Base-by-base conservation (phyloP, 2,329 filamentous ascomycete genomes). In the Cercospora janseana region DNA sequence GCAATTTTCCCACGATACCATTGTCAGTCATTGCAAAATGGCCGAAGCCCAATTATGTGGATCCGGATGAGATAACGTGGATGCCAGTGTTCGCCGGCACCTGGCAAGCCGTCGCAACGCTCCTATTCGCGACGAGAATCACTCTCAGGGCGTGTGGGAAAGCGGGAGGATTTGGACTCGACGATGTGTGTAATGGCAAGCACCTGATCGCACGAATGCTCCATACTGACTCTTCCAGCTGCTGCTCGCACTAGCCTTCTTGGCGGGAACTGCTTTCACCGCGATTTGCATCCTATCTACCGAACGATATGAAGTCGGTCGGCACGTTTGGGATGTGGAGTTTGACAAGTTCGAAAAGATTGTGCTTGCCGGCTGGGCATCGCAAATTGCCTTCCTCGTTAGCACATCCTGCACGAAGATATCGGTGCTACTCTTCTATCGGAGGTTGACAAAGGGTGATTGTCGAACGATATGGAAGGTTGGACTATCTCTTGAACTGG, bases 361-460 rank as follows among this genome's bases (percentile, higher is more conserved):
- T 13, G 37, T n/a, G n/a, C 38, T 49, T 45, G 26, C 50, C 8
- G 56, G 32, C 24, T 62, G 61, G 60, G 32, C 54, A 6, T 29
- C 50, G 2, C 51, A 61, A 35, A 18, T 61, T 7, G 32, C 51
- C 2, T 63, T 61, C 27, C 37, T 61, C 9, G 34, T 59, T 20
- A 49, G 55, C 9, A 58, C 55, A 3, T 49, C 37, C 21, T 52
- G 48, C 43, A 58, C 54, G 2, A 62, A 62, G 41, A 54, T 55
- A 44, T 62, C 60, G 7, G 51, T 65, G n/a, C 53, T 65, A 5
- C 46, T 63, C 4, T 65, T 61, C 51, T 62, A 63, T 31, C 54
- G 59, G 23, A 54, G 61, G 5, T 49, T 61, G 7, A 49, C 52
- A n/a, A 44, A 55, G 28, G 40, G 31, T 16, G 52, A 40, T 10